These are phyloP conservation scores for Fusarium tupiense DNA, from an alignment of 2,329 filamentous ascomycete species.

Conservation along the genomic window DNA sequence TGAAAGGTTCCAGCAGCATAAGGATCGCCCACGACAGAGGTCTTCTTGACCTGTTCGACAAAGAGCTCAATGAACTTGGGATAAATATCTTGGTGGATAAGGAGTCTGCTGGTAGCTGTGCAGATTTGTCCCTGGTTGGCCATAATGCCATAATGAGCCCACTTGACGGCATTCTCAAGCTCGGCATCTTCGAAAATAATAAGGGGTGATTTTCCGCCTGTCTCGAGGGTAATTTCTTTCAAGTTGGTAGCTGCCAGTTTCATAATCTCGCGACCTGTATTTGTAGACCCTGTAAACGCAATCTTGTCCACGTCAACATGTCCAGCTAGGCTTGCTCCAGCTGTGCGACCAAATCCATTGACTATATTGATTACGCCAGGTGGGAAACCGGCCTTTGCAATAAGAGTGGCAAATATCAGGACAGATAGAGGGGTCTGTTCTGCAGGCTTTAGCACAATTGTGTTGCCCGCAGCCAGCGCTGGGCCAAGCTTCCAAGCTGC, in stretches of 20 bases:
- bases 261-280: conserved; percentile 73
- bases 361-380: conserved; percentile 81
- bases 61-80: conserved; percentile 66
- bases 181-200: conserved; percentile 74
- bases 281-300: conserved; percentile 80
- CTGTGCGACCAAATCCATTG: conserved; percentile 74
- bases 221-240: conserved; percentile 74
- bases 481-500: conserved; percentile 78
- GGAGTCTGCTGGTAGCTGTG: conserved; percentile 70
- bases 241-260: conserved; percentile 67
- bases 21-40: conserved; percentile 67
- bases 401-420: conserved; percentile 71
- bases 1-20: conserved; percentile 76
- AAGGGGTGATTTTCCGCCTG: conserved; percentile 72
- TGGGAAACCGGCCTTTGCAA: conserved; percentile 79
- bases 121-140: conserved; percentile 73
- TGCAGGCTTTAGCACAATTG: conserved; percentile 67
- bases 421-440: conserved; percentile 57
- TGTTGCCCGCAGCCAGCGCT: conserved; percentile 71
- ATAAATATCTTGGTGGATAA: conserved; percentile 69
- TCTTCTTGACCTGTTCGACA: conserved; percentile 49
- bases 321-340: conserved; percentile 73
- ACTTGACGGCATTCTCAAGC: conserved; percentile 73
- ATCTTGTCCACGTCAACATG: conserved; percentile 79
- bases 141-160: conserved; percentile 61